These are phyloP conservation scores for Castanea crenata DNA, from an alignment of 306 rosid species.

Conservation along the genomic window DNA sequence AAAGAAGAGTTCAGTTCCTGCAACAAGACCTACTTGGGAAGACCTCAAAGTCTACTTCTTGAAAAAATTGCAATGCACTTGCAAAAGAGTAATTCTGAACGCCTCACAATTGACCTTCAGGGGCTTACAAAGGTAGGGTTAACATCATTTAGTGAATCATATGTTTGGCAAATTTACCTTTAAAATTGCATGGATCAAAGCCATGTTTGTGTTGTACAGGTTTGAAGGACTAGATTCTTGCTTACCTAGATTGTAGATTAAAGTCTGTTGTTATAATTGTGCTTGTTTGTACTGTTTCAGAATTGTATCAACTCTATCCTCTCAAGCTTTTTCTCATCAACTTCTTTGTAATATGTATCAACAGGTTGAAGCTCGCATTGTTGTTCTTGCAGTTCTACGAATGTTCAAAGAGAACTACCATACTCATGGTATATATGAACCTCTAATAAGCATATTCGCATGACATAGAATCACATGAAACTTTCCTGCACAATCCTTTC, in stretches of 20 bases:
- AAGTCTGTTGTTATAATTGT: background rate
- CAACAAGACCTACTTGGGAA: constrained; percentile 42
- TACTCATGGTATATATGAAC: constrained; percentile 47
- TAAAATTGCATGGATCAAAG: constrained; percentile 20
- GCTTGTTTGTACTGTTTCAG: background rate
- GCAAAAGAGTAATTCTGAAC: constrained; percentile 67
- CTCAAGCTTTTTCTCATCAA: constrained; percentile 20
- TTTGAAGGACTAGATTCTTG: background rate
- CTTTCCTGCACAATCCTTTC: background rate
- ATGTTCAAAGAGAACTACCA: constrained; percentile 85
- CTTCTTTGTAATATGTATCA: constrained; percentile 15
- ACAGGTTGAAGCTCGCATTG: constrained; percentile 96
- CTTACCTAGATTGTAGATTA: background rate
- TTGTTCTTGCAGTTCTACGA: constrained; percentile 83
- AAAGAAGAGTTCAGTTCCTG: constrained; percentile 48
- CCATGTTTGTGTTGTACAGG: background rate
- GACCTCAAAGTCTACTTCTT: constrained; percentile 69
- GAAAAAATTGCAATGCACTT: constrained; percentile 86
- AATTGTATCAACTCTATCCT: background rate
- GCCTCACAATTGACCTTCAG: constrained; percentile 76
- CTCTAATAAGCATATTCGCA: background rate
- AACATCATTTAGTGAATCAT: background rate
- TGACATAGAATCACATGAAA: background rate
- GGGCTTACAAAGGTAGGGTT: constrained; percentile 71
- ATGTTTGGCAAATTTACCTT: background rate